Conservation (phyloP, 768 basidiomycete genomes). For the Cytidiella melzeri region DNA sequence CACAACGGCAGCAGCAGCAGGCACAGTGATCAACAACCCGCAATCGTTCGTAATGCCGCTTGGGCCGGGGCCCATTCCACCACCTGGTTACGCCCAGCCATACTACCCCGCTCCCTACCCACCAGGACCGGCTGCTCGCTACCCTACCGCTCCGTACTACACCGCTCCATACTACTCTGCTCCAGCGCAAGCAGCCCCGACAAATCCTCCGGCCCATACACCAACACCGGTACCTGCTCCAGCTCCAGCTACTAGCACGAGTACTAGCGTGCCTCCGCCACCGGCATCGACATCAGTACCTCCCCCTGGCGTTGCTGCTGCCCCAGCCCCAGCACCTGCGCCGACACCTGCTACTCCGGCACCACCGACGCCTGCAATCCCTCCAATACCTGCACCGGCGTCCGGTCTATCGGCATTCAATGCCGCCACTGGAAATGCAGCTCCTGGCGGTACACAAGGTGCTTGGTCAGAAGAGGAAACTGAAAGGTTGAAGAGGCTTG, state of each 20-base stretch:
- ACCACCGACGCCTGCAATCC: conserved; percentile 7
- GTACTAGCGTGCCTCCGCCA: conserved; percentile 17
- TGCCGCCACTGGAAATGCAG: conserved; percentile 20
- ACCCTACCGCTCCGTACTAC: conserved; percentile 63
- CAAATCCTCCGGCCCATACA: conserved; percentile 9
- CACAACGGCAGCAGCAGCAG: conserved; percentile 25
- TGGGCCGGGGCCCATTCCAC: conserved; percentile 39
- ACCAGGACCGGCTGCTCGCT: conserved; percentile 32
- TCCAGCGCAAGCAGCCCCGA: conserved; percentile 8
- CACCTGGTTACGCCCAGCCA: conserved; percentile 26
- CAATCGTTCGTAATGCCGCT: conserved; percentile 70
- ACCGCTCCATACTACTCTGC: conserved; percentile 25
- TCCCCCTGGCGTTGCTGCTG: conserved; percentile 20
- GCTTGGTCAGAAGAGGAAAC: conserved; percentile 78
- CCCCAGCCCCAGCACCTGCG: conserved; percentile 9
- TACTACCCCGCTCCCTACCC: conserved; percentile 37
- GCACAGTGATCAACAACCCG: conserved; percentile 61
- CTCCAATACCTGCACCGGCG: conserved; percentile 8
- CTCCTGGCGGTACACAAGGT: conserved; percentile 49
- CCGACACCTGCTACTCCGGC: conserved; percentile 6
- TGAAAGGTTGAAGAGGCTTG: conserved; percentile 58
- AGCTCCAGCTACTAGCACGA: conserved; percentile 12
- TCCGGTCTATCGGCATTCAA: conserved; percentile 20
- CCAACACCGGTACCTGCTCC: conserved; percentile 13
- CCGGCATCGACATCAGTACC: conserved; percentile 2